Evolutionary conservation across 1,139 yeast species (phyloP), one percentile per base, ranked within the genome.

Genomic region (Geotrichum macrosporum): DNA sequence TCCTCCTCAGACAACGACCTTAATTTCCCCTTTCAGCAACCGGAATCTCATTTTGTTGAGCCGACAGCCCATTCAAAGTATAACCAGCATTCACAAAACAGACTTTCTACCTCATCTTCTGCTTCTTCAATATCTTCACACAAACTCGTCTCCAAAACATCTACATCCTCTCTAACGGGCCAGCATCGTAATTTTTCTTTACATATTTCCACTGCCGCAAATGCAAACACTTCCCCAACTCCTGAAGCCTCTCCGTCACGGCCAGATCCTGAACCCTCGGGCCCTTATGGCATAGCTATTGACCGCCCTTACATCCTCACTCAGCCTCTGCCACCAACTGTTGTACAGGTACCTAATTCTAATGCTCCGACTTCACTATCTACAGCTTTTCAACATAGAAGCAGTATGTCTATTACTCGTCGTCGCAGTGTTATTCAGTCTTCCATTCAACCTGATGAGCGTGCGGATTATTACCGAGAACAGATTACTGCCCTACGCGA

Each of bases 401-500:
- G 33, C 12, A 36, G 44, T n/a, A 34, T 38, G 35, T 22, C 48
- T 13, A 19, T 44, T n/a, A 16, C 37, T 3, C 44, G 48, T 8
- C 44, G 48, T 1, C 35, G 48, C 9, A 44, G 43, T 19, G 15
- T 44, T 13, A 35, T 37, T 1, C 38, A 31, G 19, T 24, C 21
- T 19, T 26, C 40, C 22, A 30, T 36, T 18, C 13, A 34, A 3
- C 21, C 32, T 10, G 38, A 34, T 10, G 42, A 30, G 10, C 29
- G 42, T 3, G 24, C 43, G 6, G 50, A 39, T 12, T 37, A 32
- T 19, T 46, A 46, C 36, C 27, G 36, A 5, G 46, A 46, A 24
- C 42, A 33, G 9, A 20, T 46, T 15, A 46, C 34, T 13, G 35
- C 33, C 12, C 24, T 21, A 40, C 63, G 80, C 29, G 72, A 69